Evolutionary conservation across 352 stramenopile genomes (phyloP).

Genomic region (Globisporangium irregulare): DNA sequence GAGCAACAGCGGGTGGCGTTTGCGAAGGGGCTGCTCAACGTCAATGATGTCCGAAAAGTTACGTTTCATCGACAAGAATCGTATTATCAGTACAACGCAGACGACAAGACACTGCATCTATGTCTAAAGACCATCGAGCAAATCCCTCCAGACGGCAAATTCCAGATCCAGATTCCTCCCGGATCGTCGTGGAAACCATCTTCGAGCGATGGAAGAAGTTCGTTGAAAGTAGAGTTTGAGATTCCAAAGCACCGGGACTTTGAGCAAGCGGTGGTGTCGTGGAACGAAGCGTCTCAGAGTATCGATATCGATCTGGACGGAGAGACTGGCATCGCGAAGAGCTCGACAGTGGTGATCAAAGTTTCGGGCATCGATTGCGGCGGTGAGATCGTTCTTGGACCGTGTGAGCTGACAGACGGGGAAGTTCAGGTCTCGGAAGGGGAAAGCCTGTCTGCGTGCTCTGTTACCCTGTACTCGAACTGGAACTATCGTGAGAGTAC

Average conservation of each 20-base stretch:
- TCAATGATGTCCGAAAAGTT: constrained; percentile 27
- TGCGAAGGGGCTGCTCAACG: constrained; percentile 28
- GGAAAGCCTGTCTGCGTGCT: constrained; percentile 13
- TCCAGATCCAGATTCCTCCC: constrained; percentile 31
- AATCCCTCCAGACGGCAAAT: constrained; percentile 27
- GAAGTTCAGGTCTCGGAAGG: constrained; percentile 7
- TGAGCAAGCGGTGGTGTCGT: constrained; percentile 25
- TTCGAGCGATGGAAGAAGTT: constrained; percentile 8
- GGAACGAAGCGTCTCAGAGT: constrained; percentile 21
- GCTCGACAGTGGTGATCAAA: constrained; percentile 35
- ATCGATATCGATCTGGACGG: constrained; percentile 36
- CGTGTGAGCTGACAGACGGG: constrained; percentile 36
- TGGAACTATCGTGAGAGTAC: constrained; percentile 37
- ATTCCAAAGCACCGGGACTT: constrained; percentile 32
- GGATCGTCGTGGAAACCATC: constrained; percentile 27
- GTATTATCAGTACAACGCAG: constrained; percentile 43
- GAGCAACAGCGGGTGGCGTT: constrained; percentile 27
- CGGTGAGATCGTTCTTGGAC: constrained; percentile 28
- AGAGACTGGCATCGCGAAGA: constrained; percentile 28
- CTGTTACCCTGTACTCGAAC: constrained; percentile 32
- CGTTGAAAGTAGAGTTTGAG: constrained; percentile 28
- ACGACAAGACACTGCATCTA: constrained; percentile 24
- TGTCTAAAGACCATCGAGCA: constrained; percentile 37
- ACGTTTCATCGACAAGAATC: constrained; percentile 52
- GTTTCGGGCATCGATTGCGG: constrained; percentile 32